Evolutionary conservation across 129 eudicot genomes (phyloP).

Genomic region (Artemisia tridentata): DNA sequence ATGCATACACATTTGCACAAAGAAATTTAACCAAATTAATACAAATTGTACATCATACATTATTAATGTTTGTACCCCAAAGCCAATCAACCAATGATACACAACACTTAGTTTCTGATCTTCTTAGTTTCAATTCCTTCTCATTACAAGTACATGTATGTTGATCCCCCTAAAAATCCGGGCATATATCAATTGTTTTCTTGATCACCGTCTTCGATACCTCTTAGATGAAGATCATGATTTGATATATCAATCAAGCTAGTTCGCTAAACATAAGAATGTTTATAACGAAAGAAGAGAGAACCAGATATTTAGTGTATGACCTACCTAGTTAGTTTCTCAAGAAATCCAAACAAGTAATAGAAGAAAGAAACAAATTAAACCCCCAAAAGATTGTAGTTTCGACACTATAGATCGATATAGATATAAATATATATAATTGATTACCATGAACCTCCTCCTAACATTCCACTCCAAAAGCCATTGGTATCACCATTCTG

Average conservation of each 20-base stretch:
- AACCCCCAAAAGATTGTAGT: conserved; percentile 31
- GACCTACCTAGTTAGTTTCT: conserved; percentile 52
- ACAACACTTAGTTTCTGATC: conserved; percentile 24
- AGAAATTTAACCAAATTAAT: conserved; percentile 33
- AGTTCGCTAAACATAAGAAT: conserved; percentile 8
- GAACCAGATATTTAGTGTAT: conserved; percentile 24
- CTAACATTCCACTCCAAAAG: conserved; percentile 78
- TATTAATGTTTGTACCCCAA: conserved; percentile 29
- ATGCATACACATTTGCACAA: conserved; percentile 25
- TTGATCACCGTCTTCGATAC: conserved; percentile 23
- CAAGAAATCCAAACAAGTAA: conserved; percentile 39
- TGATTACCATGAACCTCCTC: conserved; percentile 74
- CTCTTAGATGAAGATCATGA: conserved; percentile 23
- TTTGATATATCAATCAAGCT: conserved; percentile 8
- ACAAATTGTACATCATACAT: conserved; percentile 32
- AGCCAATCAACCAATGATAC: conserved; percentile 39
- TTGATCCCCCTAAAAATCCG: conserved; percentile 28
- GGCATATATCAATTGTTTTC: conserved; percentile 33
- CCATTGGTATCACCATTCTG: conserved; percentile 66
- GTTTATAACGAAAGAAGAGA: conserved; percentile 26
- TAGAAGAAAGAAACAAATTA: conserved; percentile 20
- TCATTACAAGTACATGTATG: conserved; percentile 15
- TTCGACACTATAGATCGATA: conserved; percentile 20
- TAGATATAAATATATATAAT: conserved; percentile 19
- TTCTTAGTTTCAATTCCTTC: conserved; percentile 19